Percentiles rank a stretch among this genome's conserved stretches.
phyloP scores from a whole-genome alignment of 805 yeast genomes.

The Wickerhamia fluorescens region DNA sequence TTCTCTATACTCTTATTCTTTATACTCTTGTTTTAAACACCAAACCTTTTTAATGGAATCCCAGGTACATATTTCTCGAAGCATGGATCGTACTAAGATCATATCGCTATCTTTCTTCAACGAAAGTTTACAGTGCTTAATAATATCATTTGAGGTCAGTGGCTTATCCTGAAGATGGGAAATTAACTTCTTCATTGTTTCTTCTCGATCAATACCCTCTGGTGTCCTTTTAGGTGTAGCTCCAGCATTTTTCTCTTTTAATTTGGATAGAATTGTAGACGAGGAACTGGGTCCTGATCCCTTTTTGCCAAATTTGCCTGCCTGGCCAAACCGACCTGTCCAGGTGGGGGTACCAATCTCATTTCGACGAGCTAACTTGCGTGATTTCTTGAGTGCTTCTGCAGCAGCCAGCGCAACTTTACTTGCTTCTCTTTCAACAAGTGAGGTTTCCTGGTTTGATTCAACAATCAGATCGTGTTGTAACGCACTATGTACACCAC shows the following conservation, averaged over 20 bases:
- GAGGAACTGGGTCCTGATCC: conserved; percentile 29
- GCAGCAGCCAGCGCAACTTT: conserved; percentile 48
- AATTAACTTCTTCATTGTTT: conserved; percentile 30
- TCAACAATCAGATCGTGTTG: conserved; percentile 75
- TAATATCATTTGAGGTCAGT: conserved; percentile 43
- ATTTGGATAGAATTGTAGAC: conserved; percentile 39
- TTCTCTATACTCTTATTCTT: no score
- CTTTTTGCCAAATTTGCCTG: conserved; percentile 49
- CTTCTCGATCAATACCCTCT: conserved; percentile 10
- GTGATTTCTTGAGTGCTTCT: conserved; percentile 52
- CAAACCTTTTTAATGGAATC: conserved; percentile 52
- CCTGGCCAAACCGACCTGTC: conserved; percentile 89
- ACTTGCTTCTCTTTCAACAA: conserved; percentile 62
- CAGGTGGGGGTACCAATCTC: conserved; percentile 84
- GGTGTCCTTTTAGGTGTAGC: conserved; percentile 20
- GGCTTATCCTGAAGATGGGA: conserved; percentile 29
- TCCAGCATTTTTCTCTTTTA: conserved; percentile 40
- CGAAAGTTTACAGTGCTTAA: conserved; percentile 27
- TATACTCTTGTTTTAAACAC: conserved; percentile 49
- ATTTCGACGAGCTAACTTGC: conserved; percentile 40
- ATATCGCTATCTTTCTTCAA: conserved; percentile 42
- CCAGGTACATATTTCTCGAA: conserved; percentile 66
- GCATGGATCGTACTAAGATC: conserved; percentile 56
- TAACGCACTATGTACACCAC: conserved; percentile 67
- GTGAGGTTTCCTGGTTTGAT: conserved; percentile 43